Evolutionary conservation across 768 basidiomycete species (phyloP).

Genomic region (Lanmaoa pseudosensibilis): DNA sequence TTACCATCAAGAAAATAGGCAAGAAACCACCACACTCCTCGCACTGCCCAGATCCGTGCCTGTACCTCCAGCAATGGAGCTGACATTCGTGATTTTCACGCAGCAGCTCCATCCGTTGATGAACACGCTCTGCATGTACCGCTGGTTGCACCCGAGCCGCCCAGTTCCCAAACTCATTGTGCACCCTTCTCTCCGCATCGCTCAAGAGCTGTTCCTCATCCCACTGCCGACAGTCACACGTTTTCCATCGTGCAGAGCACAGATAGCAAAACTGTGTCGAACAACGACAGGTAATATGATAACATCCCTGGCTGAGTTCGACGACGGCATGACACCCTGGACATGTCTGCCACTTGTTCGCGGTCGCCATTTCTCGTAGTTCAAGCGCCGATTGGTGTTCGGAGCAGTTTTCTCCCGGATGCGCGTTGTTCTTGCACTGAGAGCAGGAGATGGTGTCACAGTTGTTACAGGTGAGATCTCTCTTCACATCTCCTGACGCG

Average conservation of each 20-base stretch:
- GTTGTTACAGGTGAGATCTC: conserved; percentile 36
- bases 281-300: conserved; percentile 61
- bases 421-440: conserved; percentile 48
- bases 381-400: conserved; percentile 44
- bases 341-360: conserved; percentile 60
- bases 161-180: conserved; percentile 23
- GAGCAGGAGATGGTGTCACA: conserved; percentile 47
- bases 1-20: conserved; percentile 47
- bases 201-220: conserved; percentile 47
- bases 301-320: conserved; percentile 58
- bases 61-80: conserved; percentile 44
- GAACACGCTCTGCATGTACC: conserved; percentile 20
- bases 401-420: conserved; percentile 40
- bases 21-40: conserved; percentile 45
- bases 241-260: conserved; percentile 63
- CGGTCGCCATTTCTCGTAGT: conserved; percentile 45
- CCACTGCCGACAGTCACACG: conserved; percentile 62
- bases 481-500: conserved; percentile 24
- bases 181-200: conserved; percentile 26
- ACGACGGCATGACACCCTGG: conserved; percentile 57
- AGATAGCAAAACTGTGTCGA: conserved; percentile 60
- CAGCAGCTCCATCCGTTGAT: conserved; percentile 35
- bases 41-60: conserved; percentile 44
- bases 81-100: conserved; percentile 56
- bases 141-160: conserved; percentile 16